phyloP scores from a whole-genome alignment of 2,329 filamentous ascomycete species.

The Aspergillus pseudotamarii region DNA sequence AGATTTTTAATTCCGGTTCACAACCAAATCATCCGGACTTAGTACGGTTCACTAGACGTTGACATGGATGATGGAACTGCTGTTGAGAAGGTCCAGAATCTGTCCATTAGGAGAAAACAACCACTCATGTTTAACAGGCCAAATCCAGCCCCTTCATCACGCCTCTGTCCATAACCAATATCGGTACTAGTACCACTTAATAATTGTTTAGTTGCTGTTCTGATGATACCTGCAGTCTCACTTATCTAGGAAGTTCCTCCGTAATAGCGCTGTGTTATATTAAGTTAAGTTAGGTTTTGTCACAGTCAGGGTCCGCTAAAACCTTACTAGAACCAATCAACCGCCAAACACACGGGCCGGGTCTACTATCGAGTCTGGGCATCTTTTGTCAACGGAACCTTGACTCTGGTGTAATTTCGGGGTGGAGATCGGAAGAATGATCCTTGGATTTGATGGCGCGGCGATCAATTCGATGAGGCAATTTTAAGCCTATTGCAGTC shows the following conservation, averaged over 20 bases:
- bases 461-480: background rate
- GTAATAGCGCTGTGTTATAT: background rate
- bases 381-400: no score
- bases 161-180: no score
- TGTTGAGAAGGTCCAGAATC: background rate
- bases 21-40: background rate
- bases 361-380: background rate
- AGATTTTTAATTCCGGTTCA: background rate
- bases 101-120: background rate
- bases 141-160: no score
- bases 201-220: background rate
- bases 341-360: background rate
- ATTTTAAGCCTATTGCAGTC: background rate
- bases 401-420: constrained; percentile 1
- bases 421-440: background rate
- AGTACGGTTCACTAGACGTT: background rate
- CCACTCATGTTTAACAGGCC: no score
- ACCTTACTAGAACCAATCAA: background rate
- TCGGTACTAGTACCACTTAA: background rate
- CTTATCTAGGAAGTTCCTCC: background rate
- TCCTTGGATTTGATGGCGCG: background rate
- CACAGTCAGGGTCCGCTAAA: background rate
- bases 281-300: background rate
- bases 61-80: background rate
- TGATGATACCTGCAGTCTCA: background rate